Evolutionary conservation across 225 moss, liverwort and hornwort species (phyloP), one percentile per base, ranked within the genome.

Genomic region (Asterella californica): DNA sequence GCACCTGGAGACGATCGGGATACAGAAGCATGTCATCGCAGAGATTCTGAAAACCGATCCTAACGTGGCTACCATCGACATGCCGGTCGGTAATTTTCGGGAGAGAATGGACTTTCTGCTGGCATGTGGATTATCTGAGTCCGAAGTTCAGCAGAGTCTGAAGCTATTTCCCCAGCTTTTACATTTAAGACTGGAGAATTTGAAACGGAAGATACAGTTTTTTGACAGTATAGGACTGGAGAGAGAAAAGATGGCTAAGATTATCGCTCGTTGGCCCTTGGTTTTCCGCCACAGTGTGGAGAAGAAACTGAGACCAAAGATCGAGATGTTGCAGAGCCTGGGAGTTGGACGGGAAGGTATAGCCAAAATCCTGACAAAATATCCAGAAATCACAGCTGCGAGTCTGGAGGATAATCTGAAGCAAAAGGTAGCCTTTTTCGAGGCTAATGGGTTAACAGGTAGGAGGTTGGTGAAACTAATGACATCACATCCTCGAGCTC

Each of bases 171-270:
- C 87, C 50, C 83, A 82, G 45, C 80, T 87, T 42, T 70, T 90
- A 75, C 83, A 80, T 84, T 76, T 80, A 53, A 79, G 84, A 78
- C 84, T 87, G 45, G 84, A 87, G 53, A 87, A 87, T 52, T 61
- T 87, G 67, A 79, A 80, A 72, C 82, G 85, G 36, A 90, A 90
- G 79, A 85, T 90, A 64, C 79, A 82, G 64, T 90, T 90, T 69
- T 81, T 87, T 71, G 85, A 87, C 76, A 87, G 85, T 76, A 80
- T 84, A 57, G 90, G 90, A 19, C 79, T 90, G 27, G 83, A 87
- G 82, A 83, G 84, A 27, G 85, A 84, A 47, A 85, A 76, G 70
- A 79, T 90, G 77, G 90, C 85, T 0, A 86, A 82, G 50, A 79
- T 90, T 38, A 84, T 90, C 12, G 82, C 80, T 72, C 74, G 82